Conservation (phyloP, 441 rosid species). For the Euphorbia celastroides region DNA sequence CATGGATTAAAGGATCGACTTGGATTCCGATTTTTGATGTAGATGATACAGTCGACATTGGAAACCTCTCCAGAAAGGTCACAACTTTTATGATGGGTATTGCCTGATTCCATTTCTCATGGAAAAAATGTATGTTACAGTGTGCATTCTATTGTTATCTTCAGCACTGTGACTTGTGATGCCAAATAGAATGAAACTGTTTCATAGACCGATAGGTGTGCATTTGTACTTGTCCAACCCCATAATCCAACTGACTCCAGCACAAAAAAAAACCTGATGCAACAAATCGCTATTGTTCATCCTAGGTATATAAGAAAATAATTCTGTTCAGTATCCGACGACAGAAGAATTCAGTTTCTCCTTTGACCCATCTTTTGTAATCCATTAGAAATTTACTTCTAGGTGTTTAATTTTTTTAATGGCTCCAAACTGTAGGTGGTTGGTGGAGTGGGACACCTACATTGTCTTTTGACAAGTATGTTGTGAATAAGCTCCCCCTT, state of each 20-base stretch:
- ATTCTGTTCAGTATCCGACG: not conserved
- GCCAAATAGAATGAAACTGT: conserved; percentile 4
- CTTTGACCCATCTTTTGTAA: not conserved
- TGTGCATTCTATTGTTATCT: not conserved
- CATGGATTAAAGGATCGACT: conserved; percentile 80
- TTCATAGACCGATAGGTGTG: not conserved
- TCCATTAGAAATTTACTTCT: not conserved
- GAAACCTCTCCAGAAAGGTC: conserved; percentile 59
- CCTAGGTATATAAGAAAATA: not conserved
- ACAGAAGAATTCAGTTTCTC: not conserved
- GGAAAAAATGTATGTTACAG: not conserved
- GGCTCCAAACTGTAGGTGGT: conserved; percentile 57
- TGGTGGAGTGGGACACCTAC: conserved; percentile 97
- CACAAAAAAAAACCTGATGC: not conserved
- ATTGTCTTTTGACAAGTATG: conserved; percentile 62
- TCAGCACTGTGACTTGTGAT: not conserved
- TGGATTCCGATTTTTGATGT: conserved; percentile 86
- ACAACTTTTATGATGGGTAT: conserved; percentile 83
- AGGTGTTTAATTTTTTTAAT: conserved; percentile 8
- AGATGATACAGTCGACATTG: conserved; percentile 51
- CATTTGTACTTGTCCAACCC: not conserved
- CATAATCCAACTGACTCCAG: not conserved
- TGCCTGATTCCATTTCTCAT: conserved; percentile 13
- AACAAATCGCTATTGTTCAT: not conserved
- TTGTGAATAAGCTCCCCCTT: conserved; percentile 11